These are phyloP conservation scores for Naganishia albida DNA, from an alignment of 1,284 basidiomycete genomes.

Conservation along the genomic window DNA sequence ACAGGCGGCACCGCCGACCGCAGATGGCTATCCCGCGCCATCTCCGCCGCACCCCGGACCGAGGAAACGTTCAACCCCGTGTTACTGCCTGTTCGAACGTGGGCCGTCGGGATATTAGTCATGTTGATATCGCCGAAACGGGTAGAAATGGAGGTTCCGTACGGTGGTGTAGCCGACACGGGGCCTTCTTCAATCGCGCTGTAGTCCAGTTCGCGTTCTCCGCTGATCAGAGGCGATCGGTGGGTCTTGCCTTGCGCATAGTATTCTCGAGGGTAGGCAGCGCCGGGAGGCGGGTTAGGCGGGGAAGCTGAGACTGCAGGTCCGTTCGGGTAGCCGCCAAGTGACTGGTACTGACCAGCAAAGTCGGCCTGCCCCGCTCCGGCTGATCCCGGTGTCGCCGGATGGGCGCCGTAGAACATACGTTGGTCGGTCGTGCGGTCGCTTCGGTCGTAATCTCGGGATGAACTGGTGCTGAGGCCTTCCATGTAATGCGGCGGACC, in stretches of 20 bases:
- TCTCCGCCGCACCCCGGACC: not conserved
- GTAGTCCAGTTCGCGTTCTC: conserved; percentile 19
- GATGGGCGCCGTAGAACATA: conserved; percentile 23
- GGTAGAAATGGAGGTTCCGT: not conserved
- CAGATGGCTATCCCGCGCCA: not conserved
- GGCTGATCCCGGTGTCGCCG: conserved; percentile 10
- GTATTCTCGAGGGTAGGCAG: conserved; percentile 22
- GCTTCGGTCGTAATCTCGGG: conserved; percentile 26
- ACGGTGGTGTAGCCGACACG: conserved; percentile 13
- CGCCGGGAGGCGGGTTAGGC: not conserved
- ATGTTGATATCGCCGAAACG: not conserved
- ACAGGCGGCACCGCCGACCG: not conserved
- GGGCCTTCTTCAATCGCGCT: conserved; percentile 9
- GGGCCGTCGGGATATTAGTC: conserved; percentile 1
- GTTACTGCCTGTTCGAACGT: conserved; percentile 16
- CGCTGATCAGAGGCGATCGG: conserved; percentile 23
- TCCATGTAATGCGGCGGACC: conserved; percentile 19
- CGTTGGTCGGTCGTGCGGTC: conserved; percentile 28
- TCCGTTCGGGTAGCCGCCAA: conserved; percentile 5
- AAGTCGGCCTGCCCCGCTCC: conserved; percentile 15
- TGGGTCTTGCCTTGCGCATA: conserved; percentile 14
- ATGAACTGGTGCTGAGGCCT: conserved; percentile 20
- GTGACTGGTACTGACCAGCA: conserved; percentile 6
- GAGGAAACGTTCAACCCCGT: not conserved
- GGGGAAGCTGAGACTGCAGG: conserved; percentile 18